Evolutionary conservation across 768 basidiomycete genomes (phyloP).

Genomic region (Naganishia vishniacii): DNA sequence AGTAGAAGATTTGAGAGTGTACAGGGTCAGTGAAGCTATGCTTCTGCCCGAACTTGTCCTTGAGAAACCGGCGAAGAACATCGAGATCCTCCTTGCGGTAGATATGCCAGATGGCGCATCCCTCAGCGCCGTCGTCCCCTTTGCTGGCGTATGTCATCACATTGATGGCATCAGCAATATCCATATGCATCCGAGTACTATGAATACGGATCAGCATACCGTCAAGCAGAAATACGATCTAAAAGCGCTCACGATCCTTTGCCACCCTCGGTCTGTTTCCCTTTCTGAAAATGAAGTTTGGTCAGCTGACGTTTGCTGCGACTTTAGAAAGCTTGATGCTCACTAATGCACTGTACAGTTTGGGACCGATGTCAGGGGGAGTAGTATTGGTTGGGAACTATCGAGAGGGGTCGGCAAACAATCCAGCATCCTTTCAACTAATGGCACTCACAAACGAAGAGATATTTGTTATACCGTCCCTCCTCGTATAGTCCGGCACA

Average conservation of each 20-base stretch:
- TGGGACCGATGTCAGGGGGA: slow-evolving; percentile 60
- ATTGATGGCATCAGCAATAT: slow-evolving; percentile 86
- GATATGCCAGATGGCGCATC: slow-evolving; percentile 87
- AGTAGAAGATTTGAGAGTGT: slow-evolving; percentile 79
- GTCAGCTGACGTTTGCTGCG: not conserved
- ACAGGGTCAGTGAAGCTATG: slow-evolving; percentile 64
- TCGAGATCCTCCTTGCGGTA: slow-evolving; percentile 74
- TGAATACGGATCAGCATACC: not conserved
- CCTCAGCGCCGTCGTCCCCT: slow-evolving; percentile 56
- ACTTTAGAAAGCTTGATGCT: slow-evolving; percentile 21
- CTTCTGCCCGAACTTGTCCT: slow-evolving; percentile 53
- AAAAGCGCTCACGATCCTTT: slow-evolving; percentile 58
- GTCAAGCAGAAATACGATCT: not conserved
- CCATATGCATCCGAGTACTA: slow-evolving; percentile 78
- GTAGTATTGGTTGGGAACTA: slow-evolving; percentile 33
- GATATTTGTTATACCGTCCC: slow-evolving; percentile 81
- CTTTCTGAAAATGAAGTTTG: slow-evolving; percentile 51
- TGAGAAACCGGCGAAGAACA: slow-evolving; percentile 69
- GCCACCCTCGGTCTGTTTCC: slow-evolving; percentile 60
- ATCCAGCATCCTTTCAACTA: too few species aligned
- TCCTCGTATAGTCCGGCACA: slow-evolving; percentile 80
- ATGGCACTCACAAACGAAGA: slow-evolving; percentile 76
- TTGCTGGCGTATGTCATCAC: slow-evolving; percentile 73
- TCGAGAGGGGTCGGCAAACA: not conserved
- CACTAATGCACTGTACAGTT: slow-evolving; percentile 83